phyloP scores from a whole-genome alignment of 768 basidiomycete species.

The Mycena vitilis region DNA sequence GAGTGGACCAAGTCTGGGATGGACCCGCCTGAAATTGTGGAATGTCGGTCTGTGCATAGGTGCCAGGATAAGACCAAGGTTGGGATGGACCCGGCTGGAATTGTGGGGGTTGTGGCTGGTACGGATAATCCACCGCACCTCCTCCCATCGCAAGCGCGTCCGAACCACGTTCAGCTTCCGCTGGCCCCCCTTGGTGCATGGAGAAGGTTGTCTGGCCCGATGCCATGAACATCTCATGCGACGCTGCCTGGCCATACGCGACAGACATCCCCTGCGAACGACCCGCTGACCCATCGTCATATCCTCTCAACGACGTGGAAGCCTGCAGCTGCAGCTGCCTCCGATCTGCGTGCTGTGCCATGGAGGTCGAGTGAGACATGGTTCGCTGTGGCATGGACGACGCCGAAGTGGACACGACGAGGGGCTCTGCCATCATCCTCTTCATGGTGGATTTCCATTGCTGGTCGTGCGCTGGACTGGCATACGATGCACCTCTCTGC shows the following conservation, averaged over 20 bases:
- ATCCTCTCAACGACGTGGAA: slow-evolving; percentile 1
- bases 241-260: too few relatives aligned
- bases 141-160: not conserved
- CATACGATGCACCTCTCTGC: slow-evolving; percentile 6
- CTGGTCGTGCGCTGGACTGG: not conserved
- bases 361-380: not conserved
- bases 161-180: not conserved
- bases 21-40: too few relatives aligned
- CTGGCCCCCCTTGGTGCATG: not conserved
- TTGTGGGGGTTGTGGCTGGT: not conserved
- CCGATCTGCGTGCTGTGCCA: not conserved
- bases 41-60: not conserved
- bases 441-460: not conserved
- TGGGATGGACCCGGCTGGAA: not conserved
- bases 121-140: not conserved
- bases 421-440: not conserved
- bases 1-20: too few relatives aligned
- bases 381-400: not conserved
- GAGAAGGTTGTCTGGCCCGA: not conserved
- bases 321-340: not conserved
- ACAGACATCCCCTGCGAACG: too few relatives aligned
- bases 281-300: not conserved
- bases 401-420: not conserved
- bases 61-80: not conserved
- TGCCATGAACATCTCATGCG: not conserved